These are phyloP conservation scores for Erythrophleum ivorense DNA, from an alignment of 331 rosid genomes.

Conservation along the genomic window DNA sequence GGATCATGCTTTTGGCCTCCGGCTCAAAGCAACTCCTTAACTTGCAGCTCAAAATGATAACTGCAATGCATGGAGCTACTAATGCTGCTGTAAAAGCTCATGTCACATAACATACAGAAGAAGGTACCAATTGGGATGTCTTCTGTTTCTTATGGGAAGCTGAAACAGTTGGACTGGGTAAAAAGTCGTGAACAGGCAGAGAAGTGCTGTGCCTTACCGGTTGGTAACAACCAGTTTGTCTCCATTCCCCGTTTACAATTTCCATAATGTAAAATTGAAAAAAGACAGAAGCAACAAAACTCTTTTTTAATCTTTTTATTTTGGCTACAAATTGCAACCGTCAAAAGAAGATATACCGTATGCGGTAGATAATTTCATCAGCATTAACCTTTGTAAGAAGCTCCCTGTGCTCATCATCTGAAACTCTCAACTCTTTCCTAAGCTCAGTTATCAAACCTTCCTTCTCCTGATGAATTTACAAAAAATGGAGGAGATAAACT, in stretches of 20 bases:
- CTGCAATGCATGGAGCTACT: slow-evolving; percentile 26
- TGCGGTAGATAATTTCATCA: slow-evolving; percentile 76
- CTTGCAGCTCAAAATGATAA: slow-evolving; percentile 23
- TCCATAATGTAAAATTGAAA: slow-evolving; percentile 38
- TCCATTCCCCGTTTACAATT: slow-evolving; percentile 80
- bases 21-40: slow-evolving; percentile 38
- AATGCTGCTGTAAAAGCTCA: slow-evolving; percentile 20
- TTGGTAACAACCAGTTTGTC: slow-evolving; percentile 73
- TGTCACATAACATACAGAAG: slow-evolving; percentile 30
- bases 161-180: slow-evolving; percentile 78
- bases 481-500: slow-evolving; percentile 26
- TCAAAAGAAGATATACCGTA: slow-evolving; percentile 61
- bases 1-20: not conserved
- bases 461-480: slow-evolving; percentile 75
- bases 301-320: not conserved
- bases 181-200: slow-evolving; percentile 70
- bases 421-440: slow-evolving; percentile 94
- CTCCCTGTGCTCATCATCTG: slow-evolving; percentile 95
- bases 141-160: slow-evolving; percentile 89
- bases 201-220: slow-evolving; percentile 65
- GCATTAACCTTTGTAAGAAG: slow-evolving; percentile 81
- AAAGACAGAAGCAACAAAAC: slow-evolving; percentile 24
- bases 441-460: slow-evolving; percentile 97
- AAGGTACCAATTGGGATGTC: slow-evolving; percentile 75
- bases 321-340: slow-evolving; percentile 15